phyloP scores from a whole-genome alignment of 2,329 filamentous ascomycete genomes.

The Claviceps sp. region DNA sequence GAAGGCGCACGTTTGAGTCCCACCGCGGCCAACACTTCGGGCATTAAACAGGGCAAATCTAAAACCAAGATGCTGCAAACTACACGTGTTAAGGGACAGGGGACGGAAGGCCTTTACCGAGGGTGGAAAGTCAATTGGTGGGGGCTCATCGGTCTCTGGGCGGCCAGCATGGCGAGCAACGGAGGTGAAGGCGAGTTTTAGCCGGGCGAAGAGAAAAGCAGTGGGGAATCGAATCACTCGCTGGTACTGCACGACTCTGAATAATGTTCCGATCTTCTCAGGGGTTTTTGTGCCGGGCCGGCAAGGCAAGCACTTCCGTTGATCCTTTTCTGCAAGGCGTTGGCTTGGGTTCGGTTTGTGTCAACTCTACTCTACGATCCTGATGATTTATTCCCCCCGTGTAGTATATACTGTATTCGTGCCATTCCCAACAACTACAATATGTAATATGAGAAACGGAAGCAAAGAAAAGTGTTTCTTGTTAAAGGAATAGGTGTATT shows the following conservation, averaged over 20 bases:
- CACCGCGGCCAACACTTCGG: conserved; percentile 21
- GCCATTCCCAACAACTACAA: conserved; percentile 10
- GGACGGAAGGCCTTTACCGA: conserved; percentile 53
- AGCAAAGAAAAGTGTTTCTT: neutral
- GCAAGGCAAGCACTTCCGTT: neutral
- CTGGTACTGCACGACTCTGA: conserved; percentile 3
- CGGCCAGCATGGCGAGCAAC: conserved; percentile 48
- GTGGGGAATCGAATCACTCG: conserved; percentile 4
- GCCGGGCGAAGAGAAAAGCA: conserved; percentile 4
- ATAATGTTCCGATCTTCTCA: neutral
- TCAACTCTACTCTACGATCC: conserved; percentile 4
- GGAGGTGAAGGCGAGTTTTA: conserved; percentile 49
- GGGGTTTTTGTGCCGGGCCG: neutral
- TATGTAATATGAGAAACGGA: neutral
- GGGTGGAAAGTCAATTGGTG: conserved; percentile 70
- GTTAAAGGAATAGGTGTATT: too few species aligned
- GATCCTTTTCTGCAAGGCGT: conserved; percentile 4
- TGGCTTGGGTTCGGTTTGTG: neutral
- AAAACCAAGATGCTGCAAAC: conserved; percentile 18
- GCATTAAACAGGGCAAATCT: conserved; percentile 18
- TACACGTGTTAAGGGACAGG: conserved; percentile 47
- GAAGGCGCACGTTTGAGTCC: conserved; percentile 50
- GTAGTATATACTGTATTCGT: neutral
- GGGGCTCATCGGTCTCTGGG: conserved; percentile 63
- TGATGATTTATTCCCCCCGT: conserved; percentile 27